Evolutionary conservation across 2,329 filamentous ascomycete species (phyloP).

Genomic region (Exophiala aquamarina): DNA sequence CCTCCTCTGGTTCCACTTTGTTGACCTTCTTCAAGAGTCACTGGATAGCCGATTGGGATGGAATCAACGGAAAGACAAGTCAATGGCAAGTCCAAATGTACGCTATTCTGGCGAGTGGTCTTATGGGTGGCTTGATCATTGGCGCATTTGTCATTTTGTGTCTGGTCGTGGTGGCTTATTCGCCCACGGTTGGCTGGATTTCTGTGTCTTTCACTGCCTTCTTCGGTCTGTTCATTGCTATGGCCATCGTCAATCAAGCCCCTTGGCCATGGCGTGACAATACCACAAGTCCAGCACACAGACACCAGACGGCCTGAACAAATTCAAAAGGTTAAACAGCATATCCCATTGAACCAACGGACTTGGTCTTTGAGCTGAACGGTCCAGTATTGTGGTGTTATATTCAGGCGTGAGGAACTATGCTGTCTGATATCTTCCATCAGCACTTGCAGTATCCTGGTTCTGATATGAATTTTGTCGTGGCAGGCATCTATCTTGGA

Average conservation of each 20-base stretch:
- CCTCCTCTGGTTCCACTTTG: conserved; percentile 26
- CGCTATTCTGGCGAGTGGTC: conserved; percentile 21
- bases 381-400: too few species aligned
- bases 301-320: conserved; percentile 6
- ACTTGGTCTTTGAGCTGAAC: too few species aligned
- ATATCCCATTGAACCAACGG: too few species aligned
- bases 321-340: too few species aligned
- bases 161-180: conserved; percentile 29
- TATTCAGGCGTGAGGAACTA: too few species aligned
- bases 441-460: too few species aligned
- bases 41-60: conserved; percentile 29
- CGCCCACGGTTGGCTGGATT: conserved; percentile 27
- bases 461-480: too few species aligned
- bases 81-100: conserved; percentile 27
- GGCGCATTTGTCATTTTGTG: conserved; percentile 28
- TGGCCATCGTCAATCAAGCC: conserved; percentile 23
- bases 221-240: conserved; percentile 25
- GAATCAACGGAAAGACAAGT: conserved; percentile 21
- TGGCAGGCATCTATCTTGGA: too few species aligned
- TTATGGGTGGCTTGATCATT: conserved; percentile 26
- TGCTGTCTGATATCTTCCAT: too few species aligned
- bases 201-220: conserved; percentile 26
- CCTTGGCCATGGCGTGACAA: conserved; percentile 26
- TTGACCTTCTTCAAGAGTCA: conserved; percentile 29
- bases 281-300: neutral